Percentiles rank a stretch among this genome's conserved stretches.
Conservation (phyloP, 495 filamentous ascomycete genomes). For the Penicillium flavigenum region DNA sequence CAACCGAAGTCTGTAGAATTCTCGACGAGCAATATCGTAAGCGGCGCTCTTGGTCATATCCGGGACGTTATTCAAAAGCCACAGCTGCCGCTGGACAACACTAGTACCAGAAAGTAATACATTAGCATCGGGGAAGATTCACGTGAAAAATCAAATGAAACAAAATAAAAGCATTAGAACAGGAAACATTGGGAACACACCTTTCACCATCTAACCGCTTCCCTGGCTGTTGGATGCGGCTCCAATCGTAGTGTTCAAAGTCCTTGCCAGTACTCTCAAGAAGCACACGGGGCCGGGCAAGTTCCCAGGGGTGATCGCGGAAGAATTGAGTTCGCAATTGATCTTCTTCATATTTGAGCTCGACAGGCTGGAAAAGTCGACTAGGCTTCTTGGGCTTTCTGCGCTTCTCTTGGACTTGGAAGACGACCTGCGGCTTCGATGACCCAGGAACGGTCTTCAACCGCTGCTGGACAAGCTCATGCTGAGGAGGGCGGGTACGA, state of each 20-base stretch:
- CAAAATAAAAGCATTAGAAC: not conserved
- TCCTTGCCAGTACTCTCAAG: constrained; percentile 87
- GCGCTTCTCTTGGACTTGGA: constrained; percentile 41
- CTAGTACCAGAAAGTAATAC: constrained; percentile 43
- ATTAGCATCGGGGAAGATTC: constrained; percentile 21
- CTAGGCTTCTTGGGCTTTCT: constrained; percentile 60
- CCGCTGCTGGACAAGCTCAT: constrained; percentile 56
- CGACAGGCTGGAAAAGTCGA: constrained; percentile 74
- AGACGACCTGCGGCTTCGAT: constrained; percentile 39
- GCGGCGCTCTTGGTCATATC: constrained; percentile 61
- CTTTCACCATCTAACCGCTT: constrained; percentile 82
- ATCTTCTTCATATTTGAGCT: constrained; percentile 84
- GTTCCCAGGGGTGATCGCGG: constrained; percentile 93
- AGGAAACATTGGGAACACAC: constrained; percentile 43
- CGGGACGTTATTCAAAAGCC: constrained; percentile 67
- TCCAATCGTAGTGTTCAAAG: constrained; percentile 74
- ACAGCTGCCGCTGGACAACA: constrained; percentile 90
- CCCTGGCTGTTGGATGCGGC: constrained; percentile 71
- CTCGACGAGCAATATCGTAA: constrained; percentile 85
- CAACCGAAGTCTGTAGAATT: constrained; percentile 85
- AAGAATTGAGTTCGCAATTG: constrained; percentile 76
- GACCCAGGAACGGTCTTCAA: constrained; percentile 39
- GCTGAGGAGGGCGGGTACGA: constrained; percentile 64
- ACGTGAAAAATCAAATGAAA: not conserved
- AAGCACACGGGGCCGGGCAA: constrained; percentile 82